These are phyloP conservation scores for Lachancea lanzarotensis DNA, from an alignment of 805 yeast species.

Conservation along the genomic window DNA sequence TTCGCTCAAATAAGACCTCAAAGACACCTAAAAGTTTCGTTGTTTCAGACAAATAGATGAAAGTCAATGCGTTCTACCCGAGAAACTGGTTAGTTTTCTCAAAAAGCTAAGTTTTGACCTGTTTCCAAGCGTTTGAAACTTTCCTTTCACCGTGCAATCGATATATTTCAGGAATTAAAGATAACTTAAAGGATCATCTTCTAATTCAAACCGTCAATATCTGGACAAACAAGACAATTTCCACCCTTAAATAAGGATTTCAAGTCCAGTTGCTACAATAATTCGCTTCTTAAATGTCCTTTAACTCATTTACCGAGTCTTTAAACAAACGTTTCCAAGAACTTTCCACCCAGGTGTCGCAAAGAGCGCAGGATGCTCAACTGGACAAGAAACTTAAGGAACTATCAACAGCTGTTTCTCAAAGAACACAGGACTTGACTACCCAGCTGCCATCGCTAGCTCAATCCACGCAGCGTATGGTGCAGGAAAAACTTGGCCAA, in stretches of 20 bases:
- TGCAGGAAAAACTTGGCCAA: conserved; percentile 74
- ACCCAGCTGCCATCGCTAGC: conserved; percentile 65
- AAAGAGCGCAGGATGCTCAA: conserved; percentile 16
- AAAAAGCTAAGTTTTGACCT: not conserved
- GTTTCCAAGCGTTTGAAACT: not conserved
- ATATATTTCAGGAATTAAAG: not conserved
- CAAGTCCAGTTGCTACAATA: not conserved
- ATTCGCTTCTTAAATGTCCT: conserved; percentile 18
- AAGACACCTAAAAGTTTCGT: not conserved
- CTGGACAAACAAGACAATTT: not conserved
- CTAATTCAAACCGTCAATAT: not conserved
- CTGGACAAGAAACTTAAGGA: conserved; percentile 15
- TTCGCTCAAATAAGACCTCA: not conserved
- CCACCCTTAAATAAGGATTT: no score
- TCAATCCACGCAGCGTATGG: conserved; percentile 69
- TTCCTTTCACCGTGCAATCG: not conserved
- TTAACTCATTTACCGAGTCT: conserved; percentile 25
- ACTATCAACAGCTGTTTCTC: conserved; percentile 18
- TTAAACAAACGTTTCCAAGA: conserved; percentile 29
- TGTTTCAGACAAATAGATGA: not conserved
- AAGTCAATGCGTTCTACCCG: not conserved
- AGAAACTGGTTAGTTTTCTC: not conserved
- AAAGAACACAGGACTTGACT: conserved; percentile 38
- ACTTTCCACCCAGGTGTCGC: conserved; percentile 26
- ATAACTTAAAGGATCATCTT: not conserved